These are phyloP conservation scores for Lepidium aucheri DNA, from an alignment of 345 rosid species.

Conservation along the genomic window DNA sequence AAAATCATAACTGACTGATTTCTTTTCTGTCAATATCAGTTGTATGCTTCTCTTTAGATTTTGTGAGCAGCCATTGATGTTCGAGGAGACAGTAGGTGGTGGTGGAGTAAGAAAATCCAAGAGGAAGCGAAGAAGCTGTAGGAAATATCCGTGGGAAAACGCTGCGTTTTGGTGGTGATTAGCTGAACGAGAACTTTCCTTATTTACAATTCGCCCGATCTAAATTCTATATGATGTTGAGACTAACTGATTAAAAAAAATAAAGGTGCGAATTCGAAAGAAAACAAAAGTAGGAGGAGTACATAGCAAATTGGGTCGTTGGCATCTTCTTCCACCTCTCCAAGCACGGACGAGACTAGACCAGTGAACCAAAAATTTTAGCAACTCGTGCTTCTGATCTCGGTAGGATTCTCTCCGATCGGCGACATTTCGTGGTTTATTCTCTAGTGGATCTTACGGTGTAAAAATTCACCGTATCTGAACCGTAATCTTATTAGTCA, in stretches of 20 bases:
- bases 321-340: slow-evolving; percentile 20
- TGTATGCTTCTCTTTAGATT: slow-evolving; percentile 3
- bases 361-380: slow-evolving; percentile 22
- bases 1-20: slow-evolving; percentile 23
- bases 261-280: background rate
- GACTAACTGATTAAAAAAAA: background rate
- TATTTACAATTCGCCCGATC: background rate
- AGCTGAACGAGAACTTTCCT: background rate
- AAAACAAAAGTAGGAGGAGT: background rate
- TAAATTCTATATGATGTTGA: no score
- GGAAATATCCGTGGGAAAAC: slow-evolving; percentile 23
- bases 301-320: slow-evolving; percentile 12
- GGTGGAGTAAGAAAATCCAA: background rate
- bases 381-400: slow-evolving; percentile 15
- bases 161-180: slow-evolving; percentile 14
- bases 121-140: background rate
- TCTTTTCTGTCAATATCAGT: background rate
- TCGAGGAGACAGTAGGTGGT: slow-evolving; percentile 3
- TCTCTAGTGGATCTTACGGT: slow-evolving; percentile 22
- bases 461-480: background rate
- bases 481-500: slow-evolving; percentile 19
- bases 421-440: slow-evolving; percentile 5
- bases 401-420: slow-evolving; percentile 9
- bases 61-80: slow-evolving; percentile 20
- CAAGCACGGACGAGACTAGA: slow-evolving; percentile 18